A percentile compares a stretch with the other conserved stretches of the same genome.
Evolutionary conservation across 441 rosid species (phyloP).

Genomic region (Euphorbia schlechtendalii): DNA sequence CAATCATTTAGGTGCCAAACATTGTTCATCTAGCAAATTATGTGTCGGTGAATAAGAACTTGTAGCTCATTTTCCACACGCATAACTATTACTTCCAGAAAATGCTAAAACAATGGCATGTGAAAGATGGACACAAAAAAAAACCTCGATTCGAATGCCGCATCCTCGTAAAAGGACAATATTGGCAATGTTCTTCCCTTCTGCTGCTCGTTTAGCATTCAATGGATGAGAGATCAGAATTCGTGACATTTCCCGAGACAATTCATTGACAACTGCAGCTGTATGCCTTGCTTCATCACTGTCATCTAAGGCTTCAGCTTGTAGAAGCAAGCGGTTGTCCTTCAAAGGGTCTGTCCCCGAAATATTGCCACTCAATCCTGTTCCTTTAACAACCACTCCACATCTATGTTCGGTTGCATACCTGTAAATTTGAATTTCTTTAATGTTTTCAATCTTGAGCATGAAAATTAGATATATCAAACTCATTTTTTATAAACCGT

Average conservation of each 20-base stretch:
- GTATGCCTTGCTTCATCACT: slow-evolving; percentile 82
- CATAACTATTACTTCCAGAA: background rate
- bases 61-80: background rate
- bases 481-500: background rate
- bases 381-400: slow-evolving; percentile 94
- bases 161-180: slow-evolving; percentile 89
- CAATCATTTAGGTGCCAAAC: background rate
- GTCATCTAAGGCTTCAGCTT: slow-evolving; percentile 73
- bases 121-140: slow-evolving; percentile 5
- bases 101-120: slow-evolving; percentile 8
- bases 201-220: slow-evolving; percentile 59
- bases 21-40: background rate
- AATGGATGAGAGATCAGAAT: slow-evolving; percentile 69
- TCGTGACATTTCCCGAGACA: slow-evolving; percentile 69
- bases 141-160: slow-evolving; percentile 89
- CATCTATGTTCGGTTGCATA: slow-evolving; percentile 97
- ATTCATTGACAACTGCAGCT: slow-evolving; percentile 71
- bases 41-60: background rate
- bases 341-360: slow-evolving; percentile 97
- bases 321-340: slow-evolving; percentile 70
- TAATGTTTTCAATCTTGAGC: background rate
- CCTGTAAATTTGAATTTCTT: slow-evolving; percentile 28
- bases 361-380: slow-evolving; percentile 82
- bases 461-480: slow-evolving; percentile 2
- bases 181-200: slow-evolving; percentile 84